Percentiles rank a stretch among this genome's conserved stretches.
Evolutionary conservation across 1,284 basidiomycete species (phyloP).

Genomic region (Heterobasidion occidentale): DNA sequence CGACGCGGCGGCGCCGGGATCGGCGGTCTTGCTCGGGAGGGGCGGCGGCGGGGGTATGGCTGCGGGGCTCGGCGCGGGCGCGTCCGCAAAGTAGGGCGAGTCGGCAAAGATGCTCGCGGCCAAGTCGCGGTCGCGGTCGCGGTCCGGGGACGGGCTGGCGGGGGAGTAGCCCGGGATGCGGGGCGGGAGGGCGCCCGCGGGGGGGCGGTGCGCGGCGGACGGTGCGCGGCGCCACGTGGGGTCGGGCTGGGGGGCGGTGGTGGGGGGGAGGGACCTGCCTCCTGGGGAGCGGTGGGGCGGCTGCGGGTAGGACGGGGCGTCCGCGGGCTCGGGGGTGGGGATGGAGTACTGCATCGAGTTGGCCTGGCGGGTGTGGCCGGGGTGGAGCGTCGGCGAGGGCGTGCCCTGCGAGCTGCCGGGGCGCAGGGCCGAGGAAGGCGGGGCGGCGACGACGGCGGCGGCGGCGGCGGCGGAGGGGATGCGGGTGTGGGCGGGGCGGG

Average conservation of each 20-base stretch:
- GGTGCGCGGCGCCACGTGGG: neutral
- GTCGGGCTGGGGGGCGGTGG: constrained; percentile 25
- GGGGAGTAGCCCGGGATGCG: constrained; percentile 21
- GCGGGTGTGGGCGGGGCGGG: constrained; percentile 1
- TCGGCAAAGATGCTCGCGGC: neutral
- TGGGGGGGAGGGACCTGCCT: constrained; percentile 18
- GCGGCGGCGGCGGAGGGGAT: constrained; percentile 2
- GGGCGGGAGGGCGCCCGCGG: constrained; percentile 25
- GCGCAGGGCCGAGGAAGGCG: constrained; percentile 1
- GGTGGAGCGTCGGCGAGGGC: constrained; percentile 9
- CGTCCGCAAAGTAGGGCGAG: constrained; percentile 9
- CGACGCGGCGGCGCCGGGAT: neutral
- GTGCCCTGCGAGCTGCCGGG: constrained; percentile 6
- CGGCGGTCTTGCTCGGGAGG: neutral
- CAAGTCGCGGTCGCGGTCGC: neutral
- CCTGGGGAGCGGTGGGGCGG: neutral
- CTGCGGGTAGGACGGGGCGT: constrained; percentile 3
- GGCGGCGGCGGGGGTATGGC: constrained; percentile 10
- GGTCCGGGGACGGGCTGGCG: neutral
- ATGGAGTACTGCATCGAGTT: constrained; percentile 7
- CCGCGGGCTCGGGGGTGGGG: constrained; percentile 5
- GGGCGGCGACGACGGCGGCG: constrained; percentile 1
- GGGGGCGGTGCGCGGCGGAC: constrained; percentile 4
- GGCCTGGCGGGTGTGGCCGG: constrained; percentile 8
- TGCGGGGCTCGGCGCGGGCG: neutral